Base-by-base conservation (phyloP, 2,329 filamentous ascomycete species). In the Teratosphaeria nubilosa region DNA sequence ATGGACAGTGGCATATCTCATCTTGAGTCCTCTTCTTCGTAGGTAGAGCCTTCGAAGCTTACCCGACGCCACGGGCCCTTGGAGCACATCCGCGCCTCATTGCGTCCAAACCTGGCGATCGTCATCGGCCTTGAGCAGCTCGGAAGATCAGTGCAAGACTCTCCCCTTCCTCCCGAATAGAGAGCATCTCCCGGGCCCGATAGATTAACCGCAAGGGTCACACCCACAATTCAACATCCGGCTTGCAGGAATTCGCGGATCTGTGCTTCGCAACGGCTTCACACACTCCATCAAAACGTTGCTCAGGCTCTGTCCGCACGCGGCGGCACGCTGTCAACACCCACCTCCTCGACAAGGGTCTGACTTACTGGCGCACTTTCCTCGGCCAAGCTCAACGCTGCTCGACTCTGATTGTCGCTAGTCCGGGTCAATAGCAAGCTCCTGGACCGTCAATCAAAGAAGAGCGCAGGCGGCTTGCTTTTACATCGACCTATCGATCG, bases 191-290 rank as follows among this genome's bases (percentile, higher is more conserved):
- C 65, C 60, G 65, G 58, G 48, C 52, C 58, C 61, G 60, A 66
- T 66, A 66, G 66, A 69, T 69, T 66, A 63, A 59, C 67, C 62
- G 59, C 66, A 62, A 65, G 65, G 64, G 65, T 68, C 60, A 53
- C 56, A 58, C 59, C 32, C 41, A 13, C 41, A 41, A 60, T 60
- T 60, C 63, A 59, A 58, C 59, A 58, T 57, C 57, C 58, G 59
- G 62, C 62, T 63, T 60, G 60, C 63, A 57, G 62, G 60, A 62
- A 59, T n/a, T 62, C n/a, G 61, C 53, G 61, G 64, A 63, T 56
- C 55, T 61, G 30, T 51, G 48, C 63, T 66, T 62, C 60, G 58
- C 59, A 58, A 54, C 58, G 34, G 54, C 56, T 30, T 53, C 51
- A 59, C 54, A 59, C 59, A 58, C 58, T n/a, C n/a, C n/a, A n/a